Percentiles rank a stretch among this genome's conserved stretches.
Conservation (phyloP, 2,329 filamentous ascomycete species). For the Penicillium sp. region DNA sequence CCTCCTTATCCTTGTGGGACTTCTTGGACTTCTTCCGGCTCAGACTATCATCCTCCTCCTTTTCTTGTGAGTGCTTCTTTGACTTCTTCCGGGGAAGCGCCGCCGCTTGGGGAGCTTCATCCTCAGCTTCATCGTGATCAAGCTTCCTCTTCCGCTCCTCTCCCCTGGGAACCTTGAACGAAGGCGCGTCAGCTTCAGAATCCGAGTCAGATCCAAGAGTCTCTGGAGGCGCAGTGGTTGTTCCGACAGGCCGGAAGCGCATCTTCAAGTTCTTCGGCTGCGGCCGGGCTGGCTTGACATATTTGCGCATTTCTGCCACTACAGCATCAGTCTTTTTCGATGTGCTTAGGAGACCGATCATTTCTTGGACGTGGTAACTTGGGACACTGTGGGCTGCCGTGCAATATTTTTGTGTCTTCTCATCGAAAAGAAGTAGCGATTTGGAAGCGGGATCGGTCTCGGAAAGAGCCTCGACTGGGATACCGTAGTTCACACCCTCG, state of each 20-base stretch:
- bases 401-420: constrained; percentile 35
- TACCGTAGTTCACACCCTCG: constrained; percentile 44
- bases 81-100: constrained; percentile 39
- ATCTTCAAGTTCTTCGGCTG: constrained; percentile 46
- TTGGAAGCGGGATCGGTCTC: constrained; percentile 31
- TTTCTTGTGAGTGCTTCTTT: constrained; percentile 36
- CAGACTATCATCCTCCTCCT: constrained; percentile 17
- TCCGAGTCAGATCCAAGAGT: constrained; percentile 39
- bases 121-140: constrained; percentile 31
- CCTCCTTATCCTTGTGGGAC: constrained; percentile 39
- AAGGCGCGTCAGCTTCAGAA: constrained; percentile 35
- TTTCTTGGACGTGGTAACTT: constrained; percentile 39
- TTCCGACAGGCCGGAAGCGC: constrained; percentile 47
- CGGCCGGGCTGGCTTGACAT: constrained; percentile 37
- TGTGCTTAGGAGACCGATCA: constrained; percentile 32
- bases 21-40: constrained; percentile 30
- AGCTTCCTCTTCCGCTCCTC: constrained; percentile 42
- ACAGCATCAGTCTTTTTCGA: constrained; percentile 24
- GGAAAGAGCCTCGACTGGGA: constrained; percentile 34
- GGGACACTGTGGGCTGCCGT: constrained; percentile 28
- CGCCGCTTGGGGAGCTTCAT: constrained; percentile 23
- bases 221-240: constrained; percentile 30
- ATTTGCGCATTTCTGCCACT: constrained; percentile 25
- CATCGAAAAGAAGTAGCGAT: constrained; percentile 38
- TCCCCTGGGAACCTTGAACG: constrained; percentile 34